phyloP scores from a whole-genome alignment of 2,329 filamentous ascomycete genomes.

The Fusarium sp. region DNA sequence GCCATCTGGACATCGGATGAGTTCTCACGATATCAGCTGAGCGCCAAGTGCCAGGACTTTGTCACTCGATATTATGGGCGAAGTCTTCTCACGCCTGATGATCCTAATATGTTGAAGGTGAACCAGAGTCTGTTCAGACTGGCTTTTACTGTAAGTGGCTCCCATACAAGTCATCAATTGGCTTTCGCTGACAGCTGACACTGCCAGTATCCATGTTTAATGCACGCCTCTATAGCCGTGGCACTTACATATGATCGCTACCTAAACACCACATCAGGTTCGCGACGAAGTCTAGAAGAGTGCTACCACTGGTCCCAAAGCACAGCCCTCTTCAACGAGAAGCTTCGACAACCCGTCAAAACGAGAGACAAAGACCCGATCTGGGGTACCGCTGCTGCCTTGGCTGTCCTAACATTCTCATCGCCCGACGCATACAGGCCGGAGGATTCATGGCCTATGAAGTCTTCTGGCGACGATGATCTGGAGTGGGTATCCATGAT shows the following conservation, averaged over 20 bases:
- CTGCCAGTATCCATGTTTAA: constrained; percentile 55
- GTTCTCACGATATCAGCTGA: constrained; percentile 51
- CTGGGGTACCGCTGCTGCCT: constrained; percentile 59
- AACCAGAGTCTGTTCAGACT: constrained; percentile 54
- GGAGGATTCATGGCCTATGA: constrained; percentile 53
- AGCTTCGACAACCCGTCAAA: constrained; percentile 51
- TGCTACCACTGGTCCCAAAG: constrained; percentile 58
- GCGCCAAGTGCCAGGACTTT: constrained; percentile 56
- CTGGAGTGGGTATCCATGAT: constrained; percentile 53
- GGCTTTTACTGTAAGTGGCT: constrained; percentile 53
- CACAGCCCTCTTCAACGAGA: constrained; percentile 54
- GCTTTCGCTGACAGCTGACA: not conserved
- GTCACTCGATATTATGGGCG: constrained; percentile 54
- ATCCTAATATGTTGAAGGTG: constrained; percentile 52
- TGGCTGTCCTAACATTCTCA: constrained; percentile 56
- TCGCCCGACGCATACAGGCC: constrained; percentile 51
- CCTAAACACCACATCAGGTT: constrained; percentile 38
- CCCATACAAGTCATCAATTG: fast-evolving
- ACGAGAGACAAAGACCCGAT: constrained; percentile 56
- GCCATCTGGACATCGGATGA: constrained; percentile 52
- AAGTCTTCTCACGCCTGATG: constrained; percentile 53
- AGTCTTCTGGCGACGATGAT: constrained; percentile 37
- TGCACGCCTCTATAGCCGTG: constrained; percentile 60
- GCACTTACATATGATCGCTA: constrained; percentile 56
- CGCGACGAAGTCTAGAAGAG: constrained; percentile 52